Evolutionary conservation across 1,284 basidiomycete genomes (phyloP), one percentile per base, ranked within the genome.

Genomic region (Moesziomyces antarcticus): DNA sequence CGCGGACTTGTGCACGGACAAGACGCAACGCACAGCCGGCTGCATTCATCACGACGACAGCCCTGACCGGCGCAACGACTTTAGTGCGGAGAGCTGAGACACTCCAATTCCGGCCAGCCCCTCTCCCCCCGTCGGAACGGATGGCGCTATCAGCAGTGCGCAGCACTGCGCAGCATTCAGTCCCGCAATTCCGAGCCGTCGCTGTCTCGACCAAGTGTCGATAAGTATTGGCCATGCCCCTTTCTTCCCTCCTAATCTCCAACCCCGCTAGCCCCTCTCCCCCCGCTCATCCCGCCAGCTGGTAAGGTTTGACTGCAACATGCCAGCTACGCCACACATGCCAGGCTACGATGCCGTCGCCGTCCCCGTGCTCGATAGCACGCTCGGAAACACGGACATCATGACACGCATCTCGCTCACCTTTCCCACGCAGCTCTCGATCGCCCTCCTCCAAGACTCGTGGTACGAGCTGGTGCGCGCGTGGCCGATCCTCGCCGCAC

Each of bases 401-500:
- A 33, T 63, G 3, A 41, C 64, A 33, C 64, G 64, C 22, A 67
- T 67, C 49, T 46, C 57, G 16, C 30, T 67, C 14, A 37, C 22
- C 41, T 67, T 67, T 14, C 53, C 56, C 1, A 11, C 21, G 11
- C 27, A 18, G 2, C 57, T 67, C 6, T 60, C 57, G 0, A 25
- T 67, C 2, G 5, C 44, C 2, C 47, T 20, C 0, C 25, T 67
- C 11, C 49, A 67, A n/a, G 50, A 60, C 22, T 46, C 64, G 0
- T 67, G 56, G 57, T 67, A 56, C 20, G 22, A 48, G 11, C 50
- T 67, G 4, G 64, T 67, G 4, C 49, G 57, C 7, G n/a, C 27
- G 13, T 67, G 64, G 64, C 64, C 64, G 4, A 49, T 67, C 30
- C 50, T 67, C 16, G 64, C 64, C 6, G 57, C 64, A 10, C 56